Evolutionary conservation across 1,139 yeast genomes (phyloP).

Genomic region (Geotrichum citri-aurantii): DNA sequence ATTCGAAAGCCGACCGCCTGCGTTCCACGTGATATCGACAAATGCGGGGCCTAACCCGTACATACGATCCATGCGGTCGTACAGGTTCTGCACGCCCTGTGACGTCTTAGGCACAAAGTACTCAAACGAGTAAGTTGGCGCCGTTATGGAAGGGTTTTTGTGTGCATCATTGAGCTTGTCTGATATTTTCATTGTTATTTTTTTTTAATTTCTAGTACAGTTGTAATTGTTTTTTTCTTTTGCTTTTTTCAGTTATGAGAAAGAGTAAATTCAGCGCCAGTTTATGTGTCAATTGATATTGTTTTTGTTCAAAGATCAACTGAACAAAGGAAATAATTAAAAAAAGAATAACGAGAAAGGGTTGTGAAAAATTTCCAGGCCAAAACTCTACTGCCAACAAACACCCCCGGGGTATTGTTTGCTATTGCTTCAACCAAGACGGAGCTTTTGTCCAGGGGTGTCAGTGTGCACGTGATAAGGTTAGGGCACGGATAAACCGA

Average conservation of each 20-base stretch:
- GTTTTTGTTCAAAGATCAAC: no score
- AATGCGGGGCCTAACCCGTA: conserved; percentile 86
- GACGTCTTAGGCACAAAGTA: conserved; percentile 97
- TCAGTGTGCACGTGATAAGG: neutral
- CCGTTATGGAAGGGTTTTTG: conserved; percentile 23
- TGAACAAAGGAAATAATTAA: no score
- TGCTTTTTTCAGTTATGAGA: neutral
- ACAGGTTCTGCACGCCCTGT: conserved; percentile 92
- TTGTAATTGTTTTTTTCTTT: neutral
- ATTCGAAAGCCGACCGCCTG: conserved; percentile 82
- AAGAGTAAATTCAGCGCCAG: no score
- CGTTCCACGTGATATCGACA: conserved; percentile 96
- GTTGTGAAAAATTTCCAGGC: no score
- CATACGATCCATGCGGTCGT: conserved; percentile 98
- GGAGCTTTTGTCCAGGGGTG: neutral
- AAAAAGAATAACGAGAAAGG: no score
- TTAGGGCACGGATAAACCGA: neutral
- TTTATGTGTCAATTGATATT: no score
- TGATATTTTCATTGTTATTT: conserved; percentile 40
- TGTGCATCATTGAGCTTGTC: conserved; percentile 38
- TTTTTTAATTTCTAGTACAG: neutral
- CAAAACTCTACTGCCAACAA: no score
- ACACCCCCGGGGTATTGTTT: no score
- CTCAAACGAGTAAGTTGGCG: conserved; percentile 79
- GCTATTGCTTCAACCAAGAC: no score